Conservation (phyloP, 768 basidiomycete genomes). For the Lentinula sp. region DNA sequence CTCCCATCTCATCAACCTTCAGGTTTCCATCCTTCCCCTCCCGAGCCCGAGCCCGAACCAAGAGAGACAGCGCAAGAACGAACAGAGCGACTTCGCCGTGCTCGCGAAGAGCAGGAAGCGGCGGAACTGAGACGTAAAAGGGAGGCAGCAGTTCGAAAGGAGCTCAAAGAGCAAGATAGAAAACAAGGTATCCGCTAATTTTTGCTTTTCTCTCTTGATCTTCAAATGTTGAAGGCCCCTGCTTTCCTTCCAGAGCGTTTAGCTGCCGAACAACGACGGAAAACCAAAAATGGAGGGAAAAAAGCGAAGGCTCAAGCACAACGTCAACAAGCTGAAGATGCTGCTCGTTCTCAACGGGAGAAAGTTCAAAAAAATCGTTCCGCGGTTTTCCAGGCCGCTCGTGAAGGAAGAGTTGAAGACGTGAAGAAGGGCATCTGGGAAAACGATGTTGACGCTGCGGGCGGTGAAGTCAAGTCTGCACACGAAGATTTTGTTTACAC, state of each 20-base stretch:
- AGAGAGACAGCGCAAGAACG: constrained; percentile 50
- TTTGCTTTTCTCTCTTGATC: neutral
- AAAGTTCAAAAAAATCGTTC: constrained; percentile 54
- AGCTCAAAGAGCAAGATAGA: constrained; percentile 36
- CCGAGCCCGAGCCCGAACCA: constrained; percentile 10
- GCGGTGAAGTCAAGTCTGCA: constrained; percentile 59
- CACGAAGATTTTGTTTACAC: constrained; percentile 44
- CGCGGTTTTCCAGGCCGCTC: constrained; percentile 59
- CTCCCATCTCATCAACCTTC: neutral
- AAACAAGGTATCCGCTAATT: constrained; percentile 36
- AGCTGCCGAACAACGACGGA: constrained; percentile 54
- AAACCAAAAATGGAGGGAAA: constrained; percentile 46
- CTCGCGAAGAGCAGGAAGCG: constrained; percentile 46
- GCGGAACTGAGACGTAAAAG: constrained; percentile 47
- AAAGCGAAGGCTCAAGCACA: constrained; percentile 47
- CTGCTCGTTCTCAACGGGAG: constrained; percentile 38
- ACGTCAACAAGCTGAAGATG: constrained; percentile 45
- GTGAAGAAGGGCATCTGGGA: constrained; percentile 69
- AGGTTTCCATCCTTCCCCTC: constrained; percentile 14
- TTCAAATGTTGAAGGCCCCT: neutral
- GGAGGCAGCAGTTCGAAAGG: constrained; percentile 45
- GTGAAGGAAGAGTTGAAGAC: constrained; percentile 39
- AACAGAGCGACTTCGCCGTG: constrained; percentile 40
- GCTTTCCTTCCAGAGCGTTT: constrained; percentile 35
- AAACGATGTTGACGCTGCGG: constrained; percentile 63